Conservation (phyloP, 1,139 yeast species). For the Suhomyces panamericanus region DNA sequence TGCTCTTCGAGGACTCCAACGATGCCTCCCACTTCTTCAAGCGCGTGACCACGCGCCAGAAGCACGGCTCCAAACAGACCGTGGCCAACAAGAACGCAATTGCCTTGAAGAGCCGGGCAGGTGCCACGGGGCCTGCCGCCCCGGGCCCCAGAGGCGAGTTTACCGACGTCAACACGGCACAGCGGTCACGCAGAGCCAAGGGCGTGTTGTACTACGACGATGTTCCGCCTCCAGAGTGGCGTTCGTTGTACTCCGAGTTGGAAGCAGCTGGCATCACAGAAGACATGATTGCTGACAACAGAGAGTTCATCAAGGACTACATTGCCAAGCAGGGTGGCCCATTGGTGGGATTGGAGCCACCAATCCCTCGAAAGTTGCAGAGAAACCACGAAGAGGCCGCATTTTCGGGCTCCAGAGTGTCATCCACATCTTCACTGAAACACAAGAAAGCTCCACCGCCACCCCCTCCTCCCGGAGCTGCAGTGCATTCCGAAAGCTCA, state of each 20-base stretch:
- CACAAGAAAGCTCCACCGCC: conserved; percentile 49
- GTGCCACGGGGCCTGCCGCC: conserved; percentile 31
- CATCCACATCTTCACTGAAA: conserved; percentile 15
- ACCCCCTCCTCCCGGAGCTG: conserved; percentile 36
- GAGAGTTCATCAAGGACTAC: conserved; percentile 78
- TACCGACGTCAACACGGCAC: conserved; percentile 51
- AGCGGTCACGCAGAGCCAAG: conserved; percentile 54
- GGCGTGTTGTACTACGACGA: conserved; percentile 74
- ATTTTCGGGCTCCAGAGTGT: conserved; percentile 10
- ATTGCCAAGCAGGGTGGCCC: conserved; percentile 81
- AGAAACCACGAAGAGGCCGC: conserved; percentile 11
- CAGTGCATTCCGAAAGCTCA: conserved; percentile 9
- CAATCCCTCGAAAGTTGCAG: conserved; percentile 65
- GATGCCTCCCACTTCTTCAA: conserved; percentile 88
- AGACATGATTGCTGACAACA: conserved; percentile 86
- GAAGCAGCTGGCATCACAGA: conserved; percentile 81
- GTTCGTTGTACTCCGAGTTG: conserved; percentile 69
- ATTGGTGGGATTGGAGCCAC: conserved; percentile 82
- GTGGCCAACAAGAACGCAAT: conserved; percentile 83
- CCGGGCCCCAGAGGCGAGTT: conserved; percentile 78
- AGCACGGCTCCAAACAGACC: conserved; percentile 85
- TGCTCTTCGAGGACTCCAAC: conserved; percentile 81
- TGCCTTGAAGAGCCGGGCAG: conserved; percentile 60
- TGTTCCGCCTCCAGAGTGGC: conserved; percentile 85
- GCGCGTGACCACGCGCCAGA: conserved; percentile 70